These are phyloP conservation scores for Starmera quercuum DNA, from an alignment of 805 yeast genomes.

Conservation along the genomic window DNA sequence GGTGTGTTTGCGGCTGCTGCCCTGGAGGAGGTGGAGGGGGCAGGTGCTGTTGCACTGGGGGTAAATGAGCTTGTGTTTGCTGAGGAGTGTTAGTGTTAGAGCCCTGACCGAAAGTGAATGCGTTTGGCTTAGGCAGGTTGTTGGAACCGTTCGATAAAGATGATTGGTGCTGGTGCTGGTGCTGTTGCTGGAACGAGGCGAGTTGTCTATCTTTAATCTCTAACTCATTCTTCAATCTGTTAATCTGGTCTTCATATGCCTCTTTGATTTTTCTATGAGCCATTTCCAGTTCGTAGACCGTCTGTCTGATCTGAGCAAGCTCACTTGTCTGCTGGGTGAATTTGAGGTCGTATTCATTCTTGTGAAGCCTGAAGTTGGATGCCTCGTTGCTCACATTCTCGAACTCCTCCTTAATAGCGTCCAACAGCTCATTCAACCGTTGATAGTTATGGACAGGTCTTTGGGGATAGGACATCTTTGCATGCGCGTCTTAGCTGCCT, in stretches of 20 bases:
- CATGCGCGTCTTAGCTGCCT: too few relatives aligned
- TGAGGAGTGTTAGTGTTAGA: conserved; percentile 20
- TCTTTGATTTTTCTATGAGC: conserved; percentile 94
- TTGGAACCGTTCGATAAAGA: conserved; percentile 18
- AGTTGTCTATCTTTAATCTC: conserved; percentile 68
- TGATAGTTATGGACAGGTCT: conserved; percentile 19
- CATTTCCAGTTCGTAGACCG: conserved; percentile 88
- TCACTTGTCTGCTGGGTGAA: conserved; percentile 89
- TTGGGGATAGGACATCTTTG: conserved; percentile 23
- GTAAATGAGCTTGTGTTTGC: conserved; percentile 25
- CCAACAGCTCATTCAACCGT: conserved; percentile 70
- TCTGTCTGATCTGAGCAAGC: conserved; percentile 88
- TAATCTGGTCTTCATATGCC: conserved; percentile 89
- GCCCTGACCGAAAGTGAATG: conserved; percentile 9
- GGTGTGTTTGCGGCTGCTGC: conserved; percentile 16
- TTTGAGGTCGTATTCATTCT: conserved; percentile 87
- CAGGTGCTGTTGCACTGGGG: conserved; percentile 23
- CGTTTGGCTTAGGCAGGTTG: conserved; percentile 16
- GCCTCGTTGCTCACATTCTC: conserved; percentile 82
- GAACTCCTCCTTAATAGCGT: conserved; percentile 88
- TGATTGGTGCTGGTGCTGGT: conserved; percentile 22
- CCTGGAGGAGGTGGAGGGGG: conserved; percentile 23
- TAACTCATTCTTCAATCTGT: conserved; percentile 76
- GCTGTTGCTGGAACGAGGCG: conserved; percentile 33
- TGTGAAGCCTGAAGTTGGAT: conserved; percentile 75